These are phyloP conservation scores for Colletotrichum sidae DNA, from an alignment of 2,329 filamentous ascomycete species.

Conservation along the genomic window DNA sequence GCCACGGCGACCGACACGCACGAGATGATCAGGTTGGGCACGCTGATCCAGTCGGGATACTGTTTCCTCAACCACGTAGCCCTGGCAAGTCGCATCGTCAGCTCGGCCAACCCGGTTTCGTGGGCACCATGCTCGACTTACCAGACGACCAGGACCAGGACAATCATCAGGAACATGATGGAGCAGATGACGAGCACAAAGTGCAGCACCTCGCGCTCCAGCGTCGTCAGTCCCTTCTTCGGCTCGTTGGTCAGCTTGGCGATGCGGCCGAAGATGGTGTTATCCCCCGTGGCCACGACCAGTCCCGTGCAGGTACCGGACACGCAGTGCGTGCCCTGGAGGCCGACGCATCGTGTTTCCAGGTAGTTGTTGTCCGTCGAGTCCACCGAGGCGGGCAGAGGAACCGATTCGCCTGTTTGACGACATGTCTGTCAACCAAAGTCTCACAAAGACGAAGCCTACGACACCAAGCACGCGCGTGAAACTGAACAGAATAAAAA, in stretches of 20 bases:
- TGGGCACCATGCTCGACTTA: conserved; percentile 50
- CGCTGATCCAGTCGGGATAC: conserved; percentile 78
- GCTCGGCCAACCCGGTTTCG: conserved; percentile 41
- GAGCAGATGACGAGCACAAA: conserved; percentile 78
- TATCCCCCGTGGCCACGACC: conserved; percentile 78
- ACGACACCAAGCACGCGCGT: not conserved
- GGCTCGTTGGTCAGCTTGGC: conserved; percentile 78
- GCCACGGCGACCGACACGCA: conserved; percentile 80
- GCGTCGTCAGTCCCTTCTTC: conserved; percentile 73
- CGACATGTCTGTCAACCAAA: conserved; percentile 1
- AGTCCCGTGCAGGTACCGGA: conserved; percentile 75
- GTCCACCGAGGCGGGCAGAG: conserved; percentile 72
- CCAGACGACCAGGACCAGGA: conserved; percentile 75
- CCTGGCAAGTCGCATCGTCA: conserved; percentile 53
- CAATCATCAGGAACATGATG: conserved; percentile 74
- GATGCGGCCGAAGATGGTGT: conserved; percentile 81
- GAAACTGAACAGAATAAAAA: not conserved
- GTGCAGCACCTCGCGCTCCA: conserved; percentile 78
- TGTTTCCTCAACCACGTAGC: conserved; percentile 75
- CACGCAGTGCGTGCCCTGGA: conserved; percentile 84
- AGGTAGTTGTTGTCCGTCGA: conserved; percentile 79
- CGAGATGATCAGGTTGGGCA: conserved; percentile 77
- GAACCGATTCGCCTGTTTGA: conserved; percentile 69
- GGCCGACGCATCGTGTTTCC: conserved; percentile 79
- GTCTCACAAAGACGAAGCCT: too few species aligned